Evolutionary conservation across 179 eudicot genomes (phyloP), one percentile per base, ranked within the genome.

Genomic region (Beta corolliflora): DNA sequence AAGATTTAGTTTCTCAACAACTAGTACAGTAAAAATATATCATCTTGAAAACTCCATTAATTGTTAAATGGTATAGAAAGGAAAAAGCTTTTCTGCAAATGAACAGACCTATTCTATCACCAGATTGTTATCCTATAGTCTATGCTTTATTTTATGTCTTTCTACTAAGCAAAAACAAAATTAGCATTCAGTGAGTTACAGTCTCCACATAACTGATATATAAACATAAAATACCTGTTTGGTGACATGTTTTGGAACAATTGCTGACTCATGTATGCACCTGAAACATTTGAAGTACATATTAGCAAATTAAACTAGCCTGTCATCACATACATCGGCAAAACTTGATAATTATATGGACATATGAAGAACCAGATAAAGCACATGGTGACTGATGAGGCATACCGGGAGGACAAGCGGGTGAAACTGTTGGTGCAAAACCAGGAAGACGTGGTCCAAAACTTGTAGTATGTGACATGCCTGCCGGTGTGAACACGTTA

Each of bases 201-300:
- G 25, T 63, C 54, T 5, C 9, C 56, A 70, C 19, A 23, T 61
- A 3, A 67, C 53, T 71, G 12, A 36, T 36, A 3, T 36, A 36
- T 15, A 2, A 25, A 76, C 45, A 46, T 68, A 46, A 44, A 15
- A 61, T 87, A 93, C 97, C 92, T 85, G 31, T 83, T 54, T 58
- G 71, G 81, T 77, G 86, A 84, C 76, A 80, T 76, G 76, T 81
- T 86, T 77, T 79, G 76, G 71, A 77, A 86, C 16, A 75, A 73
- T 54, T 83, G 86, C 46, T 85, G 91, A 64, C 86, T 89, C 81
- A 80, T 73, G 79, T 77, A 84, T 75, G 89, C 88, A 79, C 91
- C 95, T 91, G 89, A 74, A 83, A 81, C 69, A 59, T 71, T 66
- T 50, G 64, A 79, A 76, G 11, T 29, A 56, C 44, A 63, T 2